Conservation (phyloP, 257 asterid species). For the Echium plantagineum region DNA sequence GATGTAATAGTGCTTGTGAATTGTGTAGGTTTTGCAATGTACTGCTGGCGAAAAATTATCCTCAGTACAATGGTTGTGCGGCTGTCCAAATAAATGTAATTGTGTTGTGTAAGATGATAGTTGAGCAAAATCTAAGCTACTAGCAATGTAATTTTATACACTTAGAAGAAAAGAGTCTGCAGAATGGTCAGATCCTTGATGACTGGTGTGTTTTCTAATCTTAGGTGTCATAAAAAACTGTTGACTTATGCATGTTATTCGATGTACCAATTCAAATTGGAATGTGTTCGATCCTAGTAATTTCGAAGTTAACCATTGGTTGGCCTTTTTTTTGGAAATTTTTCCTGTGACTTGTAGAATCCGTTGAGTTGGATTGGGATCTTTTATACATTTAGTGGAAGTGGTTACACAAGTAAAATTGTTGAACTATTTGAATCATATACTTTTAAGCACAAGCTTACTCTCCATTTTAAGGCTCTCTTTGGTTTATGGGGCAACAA, state of each 20-base stretch:
- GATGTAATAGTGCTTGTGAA: conserved; percentile 22
- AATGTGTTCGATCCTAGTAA: not conserved
- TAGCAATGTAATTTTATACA: not conserved
- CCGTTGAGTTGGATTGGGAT: too few relatives aligned
- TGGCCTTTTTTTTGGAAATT: not conserved
- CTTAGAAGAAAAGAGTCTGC: not conserved
- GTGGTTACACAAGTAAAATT: too few relatives aligned
- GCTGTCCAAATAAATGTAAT: conserved; percentile 31
- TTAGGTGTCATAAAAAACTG: not conserved
- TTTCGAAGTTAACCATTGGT: not conserved
- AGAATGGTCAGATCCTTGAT: not conserved
- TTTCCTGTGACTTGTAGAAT: too few relatives aligned
- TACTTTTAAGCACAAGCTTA: too few relatives aligned
- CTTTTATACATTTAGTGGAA: too few relatives aligned
- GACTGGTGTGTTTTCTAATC: not conserved
- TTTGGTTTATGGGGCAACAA: too few relatives aligned
- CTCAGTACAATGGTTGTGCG: conserved; percentile 25
- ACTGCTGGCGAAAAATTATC: conserved; percentile 19
- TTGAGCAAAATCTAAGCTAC: not conserved
- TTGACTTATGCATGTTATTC: not conserved
- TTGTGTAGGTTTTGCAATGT: conserved; percentile 31
- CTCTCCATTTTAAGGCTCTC: too few relatives aligned
- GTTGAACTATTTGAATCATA: too few relatives aligned
- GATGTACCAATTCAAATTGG: not conserved
- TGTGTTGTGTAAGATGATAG: conserved; percentile 11